These are phyloP conservation scores for Ceratobasidium sp. DNA, from an alignment of 1,284 basidiomycete genomes.

Conservation along the genomic window DNA sequence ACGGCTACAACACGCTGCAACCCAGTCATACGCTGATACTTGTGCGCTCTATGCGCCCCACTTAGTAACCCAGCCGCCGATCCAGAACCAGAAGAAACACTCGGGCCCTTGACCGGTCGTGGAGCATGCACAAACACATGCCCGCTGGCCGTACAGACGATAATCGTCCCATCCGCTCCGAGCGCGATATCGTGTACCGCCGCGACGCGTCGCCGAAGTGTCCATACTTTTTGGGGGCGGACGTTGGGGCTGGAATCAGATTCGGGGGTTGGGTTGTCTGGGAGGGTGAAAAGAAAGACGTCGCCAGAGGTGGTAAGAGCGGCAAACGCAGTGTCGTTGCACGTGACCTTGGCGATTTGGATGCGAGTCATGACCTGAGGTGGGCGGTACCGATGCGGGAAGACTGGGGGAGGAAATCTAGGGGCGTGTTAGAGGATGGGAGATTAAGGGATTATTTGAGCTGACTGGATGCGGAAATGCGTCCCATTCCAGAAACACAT, in stretches of 20 bases:
- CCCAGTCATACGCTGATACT: conserved; percentile 85
- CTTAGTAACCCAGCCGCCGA: neutral
- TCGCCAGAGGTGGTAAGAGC: conserved; percentile 91
- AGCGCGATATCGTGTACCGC: conserved; percentile 82
- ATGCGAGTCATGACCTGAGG: conserved; percentile 78
- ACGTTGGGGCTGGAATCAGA: conserved; percentile 16
- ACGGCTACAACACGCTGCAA: conserved; percentile 89
- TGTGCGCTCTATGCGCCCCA: conserved; percentile 68
- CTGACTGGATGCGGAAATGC: conserved; percentile 79
- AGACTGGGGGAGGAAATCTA: conserved; percentile 33
- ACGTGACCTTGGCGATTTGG: conserved; percentile 84
- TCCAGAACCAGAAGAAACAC: conserved; percentile 1
- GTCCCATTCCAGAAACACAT: conserved; percentile 85
- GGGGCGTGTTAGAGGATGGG: conserved; percentile 58
- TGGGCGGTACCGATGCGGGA: conserved; percentile 76
- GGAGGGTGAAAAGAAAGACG: conserved; percentile 85
- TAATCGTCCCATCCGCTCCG: conserved; percentile 87
- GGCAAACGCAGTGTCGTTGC: conserved; percentile 85
- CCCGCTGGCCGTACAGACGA: conserved; percentile 94
- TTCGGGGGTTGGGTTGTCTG: conserved; percentile 58
- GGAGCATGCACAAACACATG: conserved; percentile 91
- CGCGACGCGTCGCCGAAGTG: conserved; percentile 15
- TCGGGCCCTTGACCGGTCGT: conserved; percentile 46
- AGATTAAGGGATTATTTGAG: conserved; percentile 73
- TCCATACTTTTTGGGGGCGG: conserved; percentile 35